These are phyloP conservation scores for Boletus sensibilis DNA, from an alignment of 768 basidiomycete genomes.

Conservation along the genomic window DNA sequence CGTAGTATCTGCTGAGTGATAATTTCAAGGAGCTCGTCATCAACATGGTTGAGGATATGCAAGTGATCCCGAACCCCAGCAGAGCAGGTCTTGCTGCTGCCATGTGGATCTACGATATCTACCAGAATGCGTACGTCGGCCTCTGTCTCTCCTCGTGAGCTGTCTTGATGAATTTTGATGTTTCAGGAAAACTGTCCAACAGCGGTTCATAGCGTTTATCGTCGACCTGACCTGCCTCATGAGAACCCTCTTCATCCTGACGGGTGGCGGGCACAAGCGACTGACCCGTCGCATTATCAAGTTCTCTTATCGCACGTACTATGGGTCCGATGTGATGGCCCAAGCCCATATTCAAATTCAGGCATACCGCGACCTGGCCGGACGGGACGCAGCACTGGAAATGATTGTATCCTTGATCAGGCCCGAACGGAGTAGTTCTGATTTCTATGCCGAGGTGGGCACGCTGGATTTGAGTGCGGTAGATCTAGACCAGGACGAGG, in stretches of 20 bases:
- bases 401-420: not conserved
- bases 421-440: not conserved
- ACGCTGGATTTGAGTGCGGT: not conserved
- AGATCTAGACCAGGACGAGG: not conserved
- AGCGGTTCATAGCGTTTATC: not conserved
- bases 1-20: not conserved
- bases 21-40: not conserved
- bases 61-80: not conserved
- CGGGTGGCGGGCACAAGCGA: not conserved
- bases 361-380: not conserved
- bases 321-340: not conserved
- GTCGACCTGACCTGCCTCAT: not conserved
- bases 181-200: not conserved
- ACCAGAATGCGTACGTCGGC: not conserved
- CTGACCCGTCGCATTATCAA: not conserved
- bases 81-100: not conserved
- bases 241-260: not conserved
- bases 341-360: not conserved
- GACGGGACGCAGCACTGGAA: not conserved
- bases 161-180: not conserved
- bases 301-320: not conserved
- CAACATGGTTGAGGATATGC: not conserved
- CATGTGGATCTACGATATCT: not conserved
- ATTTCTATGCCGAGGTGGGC: not conserved
- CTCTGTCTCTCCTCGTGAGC: not conserved